Evolutionary conservation across 1,284 basidiomycete species (phyloP).

Genomic region (Boletellus dicymbophilus): DNA sequence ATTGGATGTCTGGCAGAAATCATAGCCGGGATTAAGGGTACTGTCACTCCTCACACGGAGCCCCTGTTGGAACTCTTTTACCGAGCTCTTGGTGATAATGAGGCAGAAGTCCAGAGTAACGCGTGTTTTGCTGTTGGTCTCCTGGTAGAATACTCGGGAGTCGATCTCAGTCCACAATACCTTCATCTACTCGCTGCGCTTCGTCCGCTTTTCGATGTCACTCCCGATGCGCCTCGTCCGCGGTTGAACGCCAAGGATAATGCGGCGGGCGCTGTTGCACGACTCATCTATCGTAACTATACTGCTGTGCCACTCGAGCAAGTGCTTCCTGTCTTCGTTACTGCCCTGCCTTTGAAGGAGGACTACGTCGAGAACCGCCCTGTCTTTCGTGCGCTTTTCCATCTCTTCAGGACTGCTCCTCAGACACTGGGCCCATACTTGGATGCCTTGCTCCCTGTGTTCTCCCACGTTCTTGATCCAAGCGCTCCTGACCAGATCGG

Average conservation of each 20-base stretch:
- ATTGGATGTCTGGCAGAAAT: slow-evolving; percentile 97
- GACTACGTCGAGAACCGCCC: slow-evolving; percentile 91
- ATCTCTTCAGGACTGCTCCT: slow-evolving; percentile 80
- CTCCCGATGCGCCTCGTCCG: slow-evolving; percentile 60
- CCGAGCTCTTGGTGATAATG: slow-evolving; percentile 81
- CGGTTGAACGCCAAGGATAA: slow-evolving; percentile 92
- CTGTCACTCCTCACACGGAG: slow-evolving; percentile 87
- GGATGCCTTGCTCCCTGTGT: slow-evolving; percentile 82
- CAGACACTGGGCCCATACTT: slow-evolving; percentile 75
- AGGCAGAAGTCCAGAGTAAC: slow-evolving; percentile 94
- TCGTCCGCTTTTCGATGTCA: slow-evolving; percentile 79
- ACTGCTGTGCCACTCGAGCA: slow-evolving; percentile 87
- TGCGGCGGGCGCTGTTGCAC: slow-evolving; percentile 89
- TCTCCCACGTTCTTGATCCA: slow-evolving; percentile 84
- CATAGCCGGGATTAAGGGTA: slow-evolving; percentile 88
- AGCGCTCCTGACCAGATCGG: slow-evolving; percentile 71
- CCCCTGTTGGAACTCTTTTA: slow-evolving; percentile 85
- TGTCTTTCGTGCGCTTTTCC: slow-evolving; percentile 89
- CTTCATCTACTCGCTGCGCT: slow-evolving; percentile 78
- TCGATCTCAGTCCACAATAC: slow-evolving; percentile 88
- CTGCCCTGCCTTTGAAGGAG: slow-evolving; percentile 84
- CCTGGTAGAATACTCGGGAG: slow-evolving; percentile 85
- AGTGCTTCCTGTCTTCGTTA: slow-evolving; percentile 85
- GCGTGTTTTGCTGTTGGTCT: slow-evolving; percentile 95
- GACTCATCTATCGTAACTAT: slow-evolving; percentile 86